Evolutionary conservation across 2,329 filamentous ascomycete genomes (phyloP), one percentile per base, ranked within the genome.

Genomic region (Hymenoscyphus fructigenus): DNA sequence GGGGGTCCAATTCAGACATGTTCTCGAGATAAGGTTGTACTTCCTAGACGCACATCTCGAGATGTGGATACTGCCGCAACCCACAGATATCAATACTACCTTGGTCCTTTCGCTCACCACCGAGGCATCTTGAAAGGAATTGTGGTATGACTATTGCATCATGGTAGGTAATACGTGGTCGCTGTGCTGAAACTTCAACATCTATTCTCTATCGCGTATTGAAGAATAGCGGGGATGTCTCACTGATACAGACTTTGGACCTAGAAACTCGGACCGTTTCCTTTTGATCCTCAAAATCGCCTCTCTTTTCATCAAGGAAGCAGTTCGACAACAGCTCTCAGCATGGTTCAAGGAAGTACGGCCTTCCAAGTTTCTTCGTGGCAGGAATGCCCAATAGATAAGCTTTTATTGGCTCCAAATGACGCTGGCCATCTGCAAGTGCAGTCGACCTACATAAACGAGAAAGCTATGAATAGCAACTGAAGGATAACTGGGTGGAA

Each of bases 391-490:
- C 5, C 17, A 26, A 23, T 23, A 32, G 55, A 32, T 57, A 57
- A 57, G 55, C 55, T 32, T 34, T 34, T 20, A 57, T 57, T 57
- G 55, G 55, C 9, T 34, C 17, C 26, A 23, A 34, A 57, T 32
- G 26, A 32, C 20, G 47, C 47, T 23, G 23, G 47, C n/a, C 23
- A 26, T 57, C 55, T 57, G 55, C 55, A 26, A 9, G 26, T 32
- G 55, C 15, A n/a, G 7, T 32, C 29, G 55, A 34, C 55, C 20
- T 12, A 57, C 55, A 57, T 57, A 34, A 29, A 57, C 55, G 55
- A 57, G 55, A 34, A 34, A 34, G 14, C 55, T 57, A 57, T 57
- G 26, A 57, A 57, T 57, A 57, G 55, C 15, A 57, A 34, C 26
- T 34, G 28, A 57, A 57, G 26, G n/a, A n/a, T 57, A 14, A 57